Percentiles rank a stretch among this genome's conserved stretches.
phyloP scores from a whole-genome alignment of 2,329 filamentous ascomycete species.

The Aureobasidium subglaciale region DNA sequence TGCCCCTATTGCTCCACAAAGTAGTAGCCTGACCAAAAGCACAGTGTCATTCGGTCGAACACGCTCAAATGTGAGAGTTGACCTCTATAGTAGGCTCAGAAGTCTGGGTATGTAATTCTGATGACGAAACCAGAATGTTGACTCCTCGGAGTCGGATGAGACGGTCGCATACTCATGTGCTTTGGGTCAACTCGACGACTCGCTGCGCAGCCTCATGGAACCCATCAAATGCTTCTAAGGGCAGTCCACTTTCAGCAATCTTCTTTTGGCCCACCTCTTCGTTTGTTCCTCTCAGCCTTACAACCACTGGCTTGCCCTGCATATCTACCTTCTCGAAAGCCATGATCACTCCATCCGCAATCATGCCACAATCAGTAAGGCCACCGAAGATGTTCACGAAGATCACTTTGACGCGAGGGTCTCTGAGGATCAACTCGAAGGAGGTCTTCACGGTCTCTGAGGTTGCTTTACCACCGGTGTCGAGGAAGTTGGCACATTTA shows the following conservation, averaged over 20 bases:
- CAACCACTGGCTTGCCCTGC: conserved; percentile 60
- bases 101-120: too few species aligned
- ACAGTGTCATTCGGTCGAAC: too few species aligned
- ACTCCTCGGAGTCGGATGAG: too few species aligned
- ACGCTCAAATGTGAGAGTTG: too few species aligned
- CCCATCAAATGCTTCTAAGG: conserved; percentile 63
- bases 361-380: conserved; percentile 71
- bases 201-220: conserved; percentile 67
- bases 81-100: too few species aligned
- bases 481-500: conserved; percentile 72
- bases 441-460: conserved; percentile 69
- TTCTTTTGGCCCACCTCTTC: conserved; percentile 63
- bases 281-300: conserved; percentile 67
- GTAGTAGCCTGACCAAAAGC: too few species aligned
- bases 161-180: too few species aligned
- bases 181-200: conserved; percentile 51
- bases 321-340: conserved; percentile 62
- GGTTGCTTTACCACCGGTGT: conserved; percentile 85
- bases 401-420: conserved; percentile 63
- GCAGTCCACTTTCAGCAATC: conserved; percentile 60
- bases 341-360: conserved; percentile 65
- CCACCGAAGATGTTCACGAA: conserved; percentile 68
- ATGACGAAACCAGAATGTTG: too few species aligned
- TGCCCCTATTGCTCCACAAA: too few species aligned
- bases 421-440: conserved; percentile 66